A percentile compares a stretch with the other conserved stretches of the same genome.
These are phyloP conservation scores for Mortierella sp. DNA, from an alignment of 371 early-diverging fungal genomes.

Conservation along the genomic window DNA sequence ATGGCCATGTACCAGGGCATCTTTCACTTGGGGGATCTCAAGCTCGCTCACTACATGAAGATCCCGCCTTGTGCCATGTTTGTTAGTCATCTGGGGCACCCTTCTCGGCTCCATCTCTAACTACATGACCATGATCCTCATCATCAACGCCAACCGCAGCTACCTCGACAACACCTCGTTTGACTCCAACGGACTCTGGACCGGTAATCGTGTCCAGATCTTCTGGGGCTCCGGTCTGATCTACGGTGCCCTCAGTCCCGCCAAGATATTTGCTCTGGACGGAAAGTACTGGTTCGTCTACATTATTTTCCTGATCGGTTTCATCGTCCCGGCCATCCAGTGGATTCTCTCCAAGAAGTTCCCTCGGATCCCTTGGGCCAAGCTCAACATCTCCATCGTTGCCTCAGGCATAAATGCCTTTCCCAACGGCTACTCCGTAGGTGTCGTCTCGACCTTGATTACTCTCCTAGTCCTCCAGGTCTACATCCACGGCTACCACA, in stretches of 20 bases:
- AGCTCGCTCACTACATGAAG: conserved; percentile 84
- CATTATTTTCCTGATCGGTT: conserved; percentile 64
- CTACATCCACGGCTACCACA: conserved; percentile 61
- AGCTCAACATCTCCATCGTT: conserved; percentile 64
- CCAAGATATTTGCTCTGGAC: conserved; percentile 61
- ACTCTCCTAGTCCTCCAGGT: conserved; percentile 61
- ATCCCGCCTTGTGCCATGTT: conserved; percentile 77
- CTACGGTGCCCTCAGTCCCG: conserved; percentile 73
- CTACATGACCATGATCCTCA: conserved; percentile 63
- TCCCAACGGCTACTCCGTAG: conserved; percentile 61
- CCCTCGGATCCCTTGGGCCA: conserved; percentile 44
- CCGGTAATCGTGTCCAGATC: conserved; percentile 62
- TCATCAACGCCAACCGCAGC: conserved; percentile 62
- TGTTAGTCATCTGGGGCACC: conserved; percentile 73
- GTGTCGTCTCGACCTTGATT: conserved; percentile 60
- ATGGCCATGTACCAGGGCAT: conserved; percentile 64
- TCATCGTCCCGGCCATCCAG: conserved; percentile 60
- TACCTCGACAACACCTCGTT: conserved; percentile 52
- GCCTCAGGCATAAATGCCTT: conserved; percentile 60
- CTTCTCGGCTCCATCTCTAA: conserved; percentile 69
- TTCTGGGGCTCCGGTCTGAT: conserved; percentile 74
- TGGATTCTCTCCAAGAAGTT: conserved; percentile 64
- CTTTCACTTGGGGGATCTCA: conserved; percentile 67
- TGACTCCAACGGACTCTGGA: conserved; percentile 67
- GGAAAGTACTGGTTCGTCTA: conserved; percentile 61